phyloP scores from a whole-genome alignment of 2,329 filamentous ascomycete species.

The Emmonsiellopsis sp. region DNA sequence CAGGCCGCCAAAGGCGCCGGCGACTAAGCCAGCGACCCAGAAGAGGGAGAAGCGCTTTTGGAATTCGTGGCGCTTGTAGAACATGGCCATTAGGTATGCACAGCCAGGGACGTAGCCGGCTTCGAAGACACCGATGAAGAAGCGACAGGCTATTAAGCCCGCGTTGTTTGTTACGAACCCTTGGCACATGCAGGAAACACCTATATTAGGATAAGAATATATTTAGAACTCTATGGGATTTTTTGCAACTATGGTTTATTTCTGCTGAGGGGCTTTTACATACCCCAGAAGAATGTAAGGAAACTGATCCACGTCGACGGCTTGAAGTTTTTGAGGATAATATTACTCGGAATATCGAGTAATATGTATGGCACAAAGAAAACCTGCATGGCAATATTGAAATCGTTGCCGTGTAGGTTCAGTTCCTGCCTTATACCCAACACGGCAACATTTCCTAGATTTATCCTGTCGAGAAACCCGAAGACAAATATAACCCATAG shows the following conservation, averaged over 20 bases:
- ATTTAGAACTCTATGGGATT: background rate
- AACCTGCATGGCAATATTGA: constrained; percentile 28
- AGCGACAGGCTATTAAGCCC: constrained; percentile 21
- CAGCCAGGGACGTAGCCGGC: constrained; percentile 30
- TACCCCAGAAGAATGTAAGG: constrained; percentile 17
- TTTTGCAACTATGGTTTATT: background rate
- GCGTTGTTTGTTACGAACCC: constrained; percentile 22
- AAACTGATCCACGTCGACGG: constrained; percentile 17
- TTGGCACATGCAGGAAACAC: constrained; percentile 18
- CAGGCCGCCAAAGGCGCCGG: constrained; percentile 24
- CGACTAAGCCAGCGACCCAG: constrained; percentile 23
- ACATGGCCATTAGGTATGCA: constrained; percentile 20
- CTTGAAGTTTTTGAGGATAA: constrained; percentile 16
- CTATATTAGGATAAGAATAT: constrained; percentile 5
- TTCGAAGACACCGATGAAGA: constrained; percentile 24
- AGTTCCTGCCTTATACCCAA: constrained; percentile 15
- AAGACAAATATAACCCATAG: constrained; percentile 16
- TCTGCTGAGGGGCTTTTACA: background rate
- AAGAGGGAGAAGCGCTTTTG: constrained; percentile 27
- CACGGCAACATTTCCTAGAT: constrained; percentile 16
- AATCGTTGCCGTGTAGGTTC: constrained; percentile 17
- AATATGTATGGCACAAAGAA: constrained; percentile 22
- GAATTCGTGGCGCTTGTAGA: constrained; percentile 30
- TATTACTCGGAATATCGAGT: constrained; percentile 20
- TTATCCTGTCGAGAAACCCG: constrained; percentile 16